Conservation (phyloP, 2,329 filamentous ascomycete genomes). For the Trichoderma pleuroti region DNA sequence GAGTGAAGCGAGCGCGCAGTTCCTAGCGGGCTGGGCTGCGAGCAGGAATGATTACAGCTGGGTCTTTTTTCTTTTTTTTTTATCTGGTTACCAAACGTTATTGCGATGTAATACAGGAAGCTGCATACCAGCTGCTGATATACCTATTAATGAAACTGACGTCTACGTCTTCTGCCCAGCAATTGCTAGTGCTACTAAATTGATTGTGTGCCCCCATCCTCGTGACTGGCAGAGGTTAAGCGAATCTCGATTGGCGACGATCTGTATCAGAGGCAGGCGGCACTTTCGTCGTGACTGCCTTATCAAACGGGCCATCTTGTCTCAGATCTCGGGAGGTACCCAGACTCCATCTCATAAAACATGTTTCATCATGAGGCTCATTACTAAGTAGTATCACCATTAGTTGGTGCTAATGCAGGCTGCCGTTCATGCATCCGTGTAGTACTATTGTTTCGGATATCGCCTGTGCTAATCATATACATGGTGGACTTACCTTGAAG, state of each 20-base stretch:
- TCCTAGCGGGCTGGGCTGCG: constrained; percentile 12
- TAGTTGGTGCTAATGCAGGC: not conserved
- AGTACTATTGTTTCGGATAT: not conserved
- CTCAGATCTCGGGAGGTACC: not conserved
- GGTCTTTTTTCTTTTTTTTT: constrained; percentile 3
- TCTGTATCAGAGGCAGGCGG: not conserved
- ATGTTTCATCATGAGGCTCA: not conserved
- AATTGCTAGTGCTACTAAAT: not conserved
- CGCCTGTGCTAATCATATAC: not conserved
- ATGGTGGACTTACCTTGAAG: not conserved
- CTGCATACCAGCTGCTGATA: not conserved
- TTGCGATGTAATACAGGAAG: constrained; percentile 12
- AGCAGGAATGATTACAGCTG: not conserved
- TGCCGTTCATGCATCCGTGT: not conserved
- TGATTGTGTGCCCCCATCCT: not conserved
- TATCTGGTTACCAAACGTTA: constrained; percentile 6
- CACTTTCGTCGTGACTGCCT: not conserved
- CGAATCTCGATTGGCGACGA: not conserved
- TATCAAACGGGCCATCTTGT: not conserved
- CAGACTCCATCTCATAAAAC: not conserved
- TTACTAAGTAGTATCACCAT: not conserved
- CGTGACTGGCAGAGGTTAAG: not conserved
- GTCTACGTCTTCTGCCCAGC: constrained; percentile 7
- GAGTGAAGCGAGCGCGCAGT: constrained; percentile 4
- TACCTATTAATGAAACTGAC: constrained; percentile 16